These are phyloP conservation scores for Mycena olivaceomarginata DNA, from an alignment of 768 basidiomycete species.

Conservation along the genomic window DNA sequence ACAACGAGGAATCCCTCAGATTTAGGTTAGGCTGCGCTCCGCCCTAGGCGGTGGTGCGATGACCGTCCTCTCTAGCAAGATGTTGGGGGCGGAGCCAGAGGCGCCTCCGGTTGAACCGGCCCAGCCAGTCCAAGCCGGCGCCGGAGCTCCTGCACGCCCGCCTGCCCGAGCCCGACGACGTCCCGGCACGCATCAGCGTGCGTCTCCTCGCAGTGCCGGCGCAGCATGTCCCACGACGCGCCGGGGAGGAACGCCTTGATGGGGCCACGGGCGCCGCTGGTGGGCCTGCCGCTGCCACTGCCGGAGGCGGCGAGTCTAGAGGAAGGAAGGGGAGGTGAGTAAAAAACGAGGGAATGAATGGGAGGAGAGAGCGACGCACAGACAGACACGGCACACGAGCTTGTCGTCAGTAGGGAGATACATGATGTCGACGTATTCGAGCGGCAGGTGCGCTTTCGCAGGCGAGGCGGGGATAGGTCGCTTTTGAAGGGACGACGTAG, in stretches of 20 bases:
- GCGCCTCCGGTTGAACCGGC: too few relatives aligned
- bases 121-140: constrained; percentile 47
- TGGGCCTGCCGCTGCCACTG: constrained; percentile 6
- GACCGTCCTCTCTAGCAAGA: too few relatives aligned
- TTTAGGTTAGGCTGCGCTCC: too few relatives aligned
- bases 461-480: neutral
- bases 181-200: constrained; percentile 61
- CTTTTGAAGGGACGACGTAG: neutral
- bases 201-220: constrained; percentile 55
- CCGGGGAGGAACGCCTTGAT: constrained; percentile 52
- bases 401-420: constrained; percentile 53
- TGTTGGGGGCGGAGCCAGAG: too few relatives aligned
- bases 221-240: constrained; percentile 59
- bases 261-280: constrained; percentile 1
- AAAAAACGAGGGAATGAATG: neutral
- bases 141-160: constrained; percentile 58
- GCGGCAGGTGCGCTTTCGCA: constrained; percentile 39
- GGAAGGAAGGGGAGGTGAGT: neutral
- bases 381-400: constrained; percentile 61
- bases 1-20: neutral
- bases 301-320: constrained; percentile 28
- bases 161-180: constrained; percentile 56
- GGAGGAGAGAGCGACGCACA: constrained; percentile 51
- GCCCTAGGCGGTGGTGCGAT: too few relatives aligned
- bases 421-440: constrained; percentile 62